Conservation (phyloP, 768 basidiomycete species). For the Panaeolus papilionaceus region DNA sequence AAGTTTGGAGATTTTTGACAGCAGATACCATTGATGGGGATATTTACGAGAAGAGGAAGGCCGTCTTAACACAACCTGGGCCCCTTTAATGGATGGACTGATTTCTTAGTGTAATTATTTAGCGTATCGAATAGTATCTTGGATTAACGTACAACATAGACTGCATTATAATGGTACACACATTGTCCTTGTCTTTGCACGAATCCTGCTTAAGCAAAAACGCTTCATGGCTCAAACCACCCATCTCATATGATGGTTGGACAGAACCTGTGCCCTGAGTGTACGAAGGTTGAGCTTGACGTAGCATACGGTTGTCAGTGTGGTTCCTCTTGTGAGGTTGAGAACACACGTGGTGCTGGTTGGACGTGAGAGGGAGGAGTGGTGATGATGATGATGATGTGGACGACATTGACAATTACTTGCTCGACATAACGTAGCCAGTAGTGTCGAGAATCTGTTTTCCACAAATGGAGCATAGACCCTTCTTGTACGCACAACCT, state of each 20-base stretch:
- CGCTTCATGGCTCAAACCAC: neutral
- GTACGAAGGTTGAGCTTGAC: neutral
- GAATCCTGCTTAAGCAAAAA: neutral
- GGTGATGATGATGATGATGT: neutral
- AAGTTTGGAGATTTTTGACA: conserved; percentile 86
- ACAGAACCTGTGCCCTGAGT: neutral
- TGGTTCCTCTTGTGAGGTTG: neutral
- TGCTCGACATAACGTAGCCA: conserved; percentile 86
- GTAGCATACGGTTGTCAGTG: conserved; percentile 1
- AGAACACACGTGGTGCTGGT: neutral
- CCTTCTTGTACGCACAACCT: conserved; percentile 92
- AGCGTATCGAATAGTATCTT: neutral
- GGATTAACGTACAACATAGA: conserved; percentile 10
- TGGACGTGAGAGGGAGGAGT: conserved; percentile 5
- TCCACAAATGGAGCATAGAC: conserved; percentile 86
- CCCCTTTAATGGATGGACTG: neutral
- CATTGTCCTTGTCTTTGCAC: neutral
- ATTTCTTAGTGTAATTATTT: neutral
- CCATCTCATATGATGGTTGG: neutral
- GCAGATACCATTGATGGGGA: conserved; percentile 88
- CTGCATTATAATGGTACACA: conserved; percentile 12
- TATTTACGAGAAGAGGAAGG: conserved; percentile 67
- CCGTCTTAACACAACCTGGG: conserved; percentile 20
- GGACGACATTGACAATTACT: conserved; percentile 44
- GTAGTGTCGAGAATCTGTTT: conserved; percentile 86